Percentiles rank a stretch among this genome's conserved stretches.
phyloP scores from a whole-genome alignment of 148 eudicot genomes.

The Drosera capensis region DNA sequence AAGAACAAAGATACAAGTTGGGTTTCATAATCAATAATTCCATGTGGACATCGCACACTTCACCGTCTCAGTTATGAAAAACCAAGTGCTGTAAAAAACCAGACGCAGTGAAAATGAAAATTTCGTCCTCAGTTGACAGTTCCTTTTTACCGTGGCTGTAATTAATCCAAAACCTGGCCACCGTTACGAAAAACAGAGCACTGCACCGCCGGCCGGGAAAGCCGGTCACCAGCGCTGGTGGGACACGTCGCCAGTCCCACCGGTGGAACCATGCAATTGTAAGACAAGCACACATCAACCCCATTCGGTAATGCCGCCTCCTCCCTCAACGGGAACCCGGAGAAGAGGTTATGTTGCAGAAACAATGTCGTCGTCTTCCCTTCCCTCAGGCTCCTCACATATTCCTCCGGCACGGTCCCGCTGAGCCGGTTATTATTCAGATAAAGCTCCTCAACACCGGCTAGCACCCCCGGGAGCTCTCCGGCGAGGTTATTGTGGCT shows the following conservation, averaged over 20 bases:
- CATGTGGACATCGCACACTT: no score
- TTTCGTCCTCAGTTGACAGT: no score
- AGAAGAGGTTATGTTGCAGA: slow-evolving; percentile 44
- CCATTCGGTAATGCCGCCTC: slow-evolving; percentile 18
- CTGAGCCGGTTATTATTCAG: slow-evolving; percentile 42
- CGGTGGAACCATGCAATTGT: slow-evolving; percentile 68
- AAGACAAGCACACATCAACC: slow-evolving; percentile 35
- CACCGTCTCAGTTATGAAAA: no score
- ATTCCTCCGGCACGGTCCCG: slow-evolving; percentile 33
- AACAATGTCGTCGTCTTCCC: slow-evolving; percentile 35
- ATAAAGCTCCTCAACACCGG: slow-evolving; percentile 27
- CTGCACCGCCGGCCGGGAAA: slow-evolving; percentile 41
- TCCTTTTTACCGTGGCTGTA: no score
- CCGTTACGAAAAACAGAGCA: slow-evolving; percentile 32
- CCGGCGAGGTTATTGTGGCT: slow-evolving; percentile 43
- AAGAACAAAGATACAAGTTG: no score
- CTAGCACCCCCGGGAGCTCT: slow-evolving; percentile 12
- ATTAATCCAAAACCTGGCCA: background rate
- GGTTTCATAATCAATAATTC: no score
- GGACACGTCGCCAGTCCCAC: slow-evolving; percentile 32
- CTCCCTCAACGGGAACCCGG: slow-evolving; percentile 19
- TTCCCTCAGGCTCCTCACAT: slow-evolving; percentile 12
- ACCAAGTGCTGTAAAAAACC: no score
- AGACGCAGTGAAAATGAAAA: no score
- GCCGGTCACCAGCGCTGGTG: slow-evolving; percentile 21